Base-by-base conservation (phyloP, 73 alveolate genomes). In the Tetrahymena borealis region DNA sequence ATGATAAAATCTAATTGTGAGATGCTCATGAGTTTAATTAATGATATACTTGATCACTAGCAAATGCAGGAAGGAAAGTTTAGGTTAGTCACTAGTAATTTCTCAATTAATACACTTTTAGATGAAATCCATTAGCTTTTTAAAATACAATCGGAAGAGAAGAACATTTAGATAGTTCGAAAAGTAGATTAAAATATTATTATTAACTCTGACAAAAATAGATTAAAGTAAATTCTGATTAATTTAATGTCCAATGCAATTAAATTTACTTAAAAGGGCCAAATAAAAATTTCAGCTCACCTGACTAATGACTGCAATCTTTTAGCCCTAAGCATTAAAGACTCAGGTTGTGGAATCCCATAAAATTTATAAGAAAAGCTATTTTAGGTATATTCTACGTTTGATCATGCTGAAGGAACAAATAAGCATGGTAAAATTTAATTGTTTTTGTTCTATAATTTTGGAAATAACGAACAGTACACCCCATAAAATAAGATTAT, bases 191-290 rank as follows among this genome's bases (percentile, higher is more conserved):
- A 36, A 38, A 91, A 40, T 15, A 4, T 78, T 4, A 15, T 32
- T 9, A 39, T 91, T 0, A 39, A 38, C n/a, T 91, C 94, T 3
- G 94, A 91, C 37, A 85, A 91, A 40, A 42, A 91, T 35, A 38
- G 94, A 39, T 40, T 91, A 39, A 91, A 91, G 38, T 28, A 91
- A 40, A 91, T 91, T 32, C 16, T 40, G 8, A 91, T 91, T 20
- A 91, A 91, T 39, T 15, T 91, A 0, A 36, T 91, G 43, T 91
- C 94, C 40, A 91, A 91, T 40, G 94, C 94, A 10, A 40, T 91
- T 38, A 91, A 91, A 42, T 91, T 33, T 39, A 91, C 94, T 2
- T 40, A 28, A 39, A 38, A 40, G 11, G 94, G 94, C 38, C 28
- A 13, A 60, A n/a, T 60, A 60, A 60, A 60, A 60, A 60, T 60